Conservation (phyloP, 495 filamentous ascomycete genomes). For the Penicillium cosmopolitanum region DNA sequence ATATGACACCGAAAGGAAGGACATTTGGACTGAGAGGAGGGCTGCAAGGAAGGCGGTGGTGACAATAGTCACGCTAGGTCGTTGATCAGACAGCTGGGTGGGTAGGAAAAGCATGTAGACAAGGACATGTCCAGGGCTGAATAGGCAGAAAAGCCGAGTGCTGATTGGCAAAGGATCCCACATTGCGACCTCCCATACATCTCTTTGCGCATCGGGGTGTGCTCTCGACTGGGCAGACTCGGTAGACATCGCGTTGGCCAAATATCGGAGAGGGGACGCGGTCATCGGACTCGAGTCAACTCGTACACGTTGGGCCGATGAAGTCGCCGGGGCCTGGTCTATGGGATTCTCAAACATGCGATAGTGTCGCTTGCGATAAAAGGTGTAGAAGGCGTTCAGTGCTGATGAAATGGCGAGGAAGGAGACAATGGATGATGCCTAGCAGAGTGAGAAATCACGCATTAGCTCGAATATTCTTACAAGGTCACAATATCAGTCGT, state of each 20-base stretch:
- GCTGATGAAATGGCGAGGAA: slow-evolving; percentile 65
- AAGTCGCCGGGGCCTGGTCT: slow-evolving; percentile 72
- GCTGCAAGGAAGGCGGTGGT: slow-evolving; percentile 72
- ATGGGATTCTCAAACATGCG: slow-evolving; percentile 87
- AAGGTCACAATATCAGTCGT: background rate
- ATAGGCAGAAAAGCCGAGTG: slow-evolving; percentile 81
- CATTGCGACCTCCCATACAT: slow-evolving; percentile 93
- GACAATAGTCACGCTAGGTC: slow-evolving; percentile 82
- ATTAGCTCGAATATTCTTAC: background rate
- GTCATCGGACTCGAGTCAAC: slow-evolving; percentile 85
- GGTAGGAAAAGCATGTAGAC: slow-evolving; percentile 89
- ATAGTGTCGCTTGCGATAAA: slow-evolving; percentile 81
- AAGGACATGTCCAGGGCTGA: slow-evolving; percentile 89
- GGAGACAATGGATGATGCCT: slow-evolving; percentile 73
- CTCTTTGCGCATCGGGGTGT: slow-evolving; percentile 79
- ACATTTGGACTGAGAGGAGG: slow-evolving; percentile 78
- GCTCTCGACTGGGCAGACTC: slow-evolving; percentile 71
- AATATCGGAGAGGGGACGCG: slow-evolving; percentile 76
- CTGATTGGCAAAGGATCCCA: slow-evolving; percentile 92
- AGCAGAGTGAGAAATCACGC: background rate
- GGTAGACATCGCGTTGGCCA: slow-evolving; percentile 65
- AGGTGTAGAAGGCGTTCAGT: slow-evolving; percentile 80
- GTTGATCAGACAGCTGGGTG: slow-evolving; percentile 69
- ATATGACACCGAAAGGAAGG: slow-evolving; percentile 69
- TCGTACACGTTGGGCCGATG: slow-evolving; percentile 85